These are phyloP conservation scores for Penicillium sp. DNA, from an alignment of 2,329 filamentous ascomycete genomes.

Conservation along the genomic window DNA sequence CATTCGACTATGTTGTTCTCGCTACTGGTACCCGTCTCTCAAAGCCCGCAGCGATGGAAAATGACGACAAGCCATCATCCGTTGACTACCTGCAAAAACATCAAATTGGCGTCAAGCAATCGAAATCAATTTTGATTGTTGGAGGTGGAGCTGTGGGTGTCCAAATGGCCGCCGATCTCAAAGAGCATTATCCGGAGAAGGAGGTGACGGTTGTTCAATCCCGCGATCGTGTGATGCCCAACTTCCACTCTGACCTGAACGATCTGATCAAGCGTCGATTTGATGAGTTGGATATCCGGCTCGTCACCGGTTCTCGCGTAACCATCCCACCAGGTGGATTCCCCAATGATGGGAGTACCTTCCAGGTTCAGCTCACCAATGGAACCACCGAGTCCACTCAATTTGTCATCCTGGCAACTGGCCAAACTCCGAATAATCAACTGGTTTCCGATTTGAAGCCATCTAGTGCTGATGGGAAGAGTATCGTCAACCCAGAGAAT, in stretches of 20 bases:
- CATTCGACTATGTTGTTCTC: slow-evolving; percentile 36
- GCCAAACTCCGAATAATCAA: slow-evolving; percentile 50
- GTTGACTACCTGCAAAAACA: slow-evolving; percentile 36
- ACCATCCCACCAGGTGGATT: slow-evolving; percentile 30
- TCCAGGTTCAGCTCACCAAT: slow-evolving; percentile 33
- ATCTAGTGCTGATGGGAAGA: slow-evolving; percentile 12
- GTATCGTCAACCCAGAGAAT: slow-evolving; percentile 36
- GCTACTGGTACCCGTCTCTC: slow-evolving; percentile 37
- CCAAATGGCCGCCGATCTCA: slow-evolving; percentile 54
- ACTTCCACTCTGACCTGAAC: slow-evolving; percentile 34
- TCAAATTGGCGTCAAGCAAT: slow-evolving; percentile 30
- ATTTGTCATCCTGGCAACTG: slow-evolving; percentile 50
- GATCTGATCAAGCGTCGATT: slow-evolving; percentile 34
- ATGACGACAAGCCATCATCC: slow-evolving; percentile 36
- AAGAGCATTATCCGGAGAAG: slow-evolving; percentile 51
- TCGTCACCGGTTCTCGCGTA: slow-evolving; percentile 34
- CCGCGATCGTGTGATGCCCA: slow-evolving; percentile 39
- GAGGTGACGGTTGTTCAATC: slow-evolving; percentile 52
- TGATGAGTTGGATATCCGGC: slow-evolving; percentile 33
- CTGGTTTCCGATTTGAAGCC: slow-evolving; percentile 37
- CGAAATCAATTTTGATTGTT: slow-evolving; percentile 38
- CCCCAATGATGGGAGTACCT: slow-evolving; percentile 24
- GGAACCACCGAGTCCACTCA: slow-evolving; percentile 34
- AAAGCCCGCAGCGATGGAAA: slow-evolving; percentile 35
- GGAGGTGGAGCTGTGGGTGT: slow-evolving; percentile 55